Conservation (phyloP, 345 rosid species). For the Cardamine chenopodiifolia region DNA sequence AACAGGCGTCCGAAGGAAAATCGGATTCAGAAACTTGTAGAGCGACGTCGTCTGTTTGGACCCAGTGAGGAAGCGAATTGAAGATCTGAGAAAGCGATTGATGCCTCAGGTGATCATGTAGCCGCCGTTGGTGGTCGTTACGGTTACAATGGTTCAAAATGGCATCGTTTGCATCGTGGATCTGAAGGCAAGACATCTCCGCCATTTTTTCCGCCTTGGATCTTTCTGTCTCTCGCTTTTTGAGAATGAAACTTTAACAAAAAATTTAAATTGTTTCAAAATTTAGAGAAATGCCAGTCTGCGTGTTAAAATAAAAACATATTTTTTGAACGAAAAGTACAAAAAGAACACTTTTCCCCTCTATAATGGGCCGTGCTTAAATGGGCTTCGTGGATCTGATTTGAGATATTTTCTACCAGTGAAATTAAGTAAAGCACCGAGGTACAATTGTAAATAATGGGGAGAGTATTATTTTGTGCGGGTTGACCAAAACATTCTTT, state of each 20-base stretch:
- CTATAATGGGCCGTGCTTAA: background rate
- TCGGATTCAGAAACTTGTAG: slow-evolving; percentile 45
- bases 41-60: slow-evolving; percentile 39
- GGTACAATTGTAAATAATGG: background rate
- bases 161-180: slow-evolving; percentile 43
- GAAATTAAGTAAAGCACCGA: background rate
- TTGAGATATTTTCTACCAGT: background rate
- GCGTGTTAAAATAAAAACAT: background rate
- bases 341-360: background rate
- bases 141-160: slow-evolving; percentile 29
- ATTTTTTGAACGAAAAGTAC: background rate
- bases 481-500: background rate
- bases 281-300: background rate
- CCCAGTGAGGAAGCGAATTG: slow-evolving; percentile 49
- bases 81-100: slow-evolving; percentile 32
- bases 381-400: background rate
- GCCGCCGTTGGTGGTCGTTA: slow-evolving; percentile 35
- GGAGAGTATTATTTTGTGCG: background rate
- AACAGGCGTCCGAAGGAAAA: slow-evolving; percentile 20
- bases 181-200: slow-evolving; percentile 51
- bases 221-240: slow-evolving; percentile 2
- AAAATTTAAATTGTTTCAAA: background rate
- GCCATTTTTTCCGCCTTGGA: slow-evolving; percentile 41
- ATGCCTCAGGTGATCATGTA: slow-evolving; percentile 27
- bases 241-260: background rate